A percentile compares a stretch with the other conserved stretches of the same genome.
phyloP scores from a whole-genome alignment of 1,139 yeast species.

The Lodderomyces parapsilosis region DNA sequence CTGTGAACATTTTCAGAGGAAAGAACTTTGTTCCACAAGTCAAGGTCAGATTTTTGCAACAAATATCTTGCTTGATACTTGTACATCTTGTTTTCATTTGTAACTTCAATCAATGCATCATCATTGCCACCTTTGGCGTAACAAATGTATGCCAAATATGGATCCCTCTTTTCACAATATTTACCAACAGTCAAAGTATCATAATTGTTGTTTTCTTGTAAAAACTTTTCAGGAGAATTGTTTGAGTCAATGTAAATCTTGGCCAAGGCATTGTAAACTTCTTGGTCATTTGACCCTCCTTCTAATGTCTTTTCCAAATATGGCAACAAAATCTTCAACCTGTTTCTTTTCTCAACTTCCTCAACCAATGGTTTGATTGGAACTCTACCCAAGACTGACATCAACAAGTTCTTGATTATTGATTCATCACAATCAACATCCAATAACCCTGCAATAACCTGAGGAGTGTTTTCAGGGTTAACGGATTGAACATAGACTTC shows the following conservation, averaged over 20 bases:
- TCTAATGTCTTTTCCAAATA: constrained; percentile 87
- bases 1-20: constrained; percentile 77
- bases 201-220: constrained; percentile 85
- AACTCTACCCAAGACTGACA: constrained; percentile 90
- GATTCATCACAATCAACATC: constrained; percentile 97
- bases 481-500: constrained; percentile 98
- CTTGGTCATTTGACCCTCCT: constrained; percentile 88
- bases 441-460: constrained; percentile 90
- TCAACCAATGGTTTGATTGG: constrained; percentile 86
- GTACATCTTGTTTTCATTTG: constrained; percentile 97
- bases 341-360: constrained; percentile 95
- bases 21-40: constrained; percentile 80
- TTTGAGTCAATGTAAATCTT: constrained; percentile 97
- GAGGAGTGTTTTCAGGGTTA: constrained; percentile 92
- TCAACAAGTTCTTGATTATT: constrained; percentile 76
- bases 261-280: constrained; percentile 91
- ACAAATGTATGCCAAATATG: constrained; percentile 94
- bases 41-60: constrained; percentile 78
- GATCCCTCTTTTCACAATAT: constrained; percentile 99
- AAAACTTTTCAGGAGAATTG: constrained; percentile 95
- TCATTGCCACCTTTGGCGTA: constrained; percentile 95
- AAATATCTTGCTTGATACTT: constrained; percentile 97
- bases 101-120: constrained; percentile 81
- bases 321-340: constrained; percentile 87
- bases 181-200: constrained; percentile 94